A percentile compares a stretch with the other conserved stretches of the same genome.
These are phyloP conservation scores for Calonectria multiphialidica DNA, from an alignment of 2,329 filamentous ascomycete genomes.

Conservation along the genomic window DNA sequence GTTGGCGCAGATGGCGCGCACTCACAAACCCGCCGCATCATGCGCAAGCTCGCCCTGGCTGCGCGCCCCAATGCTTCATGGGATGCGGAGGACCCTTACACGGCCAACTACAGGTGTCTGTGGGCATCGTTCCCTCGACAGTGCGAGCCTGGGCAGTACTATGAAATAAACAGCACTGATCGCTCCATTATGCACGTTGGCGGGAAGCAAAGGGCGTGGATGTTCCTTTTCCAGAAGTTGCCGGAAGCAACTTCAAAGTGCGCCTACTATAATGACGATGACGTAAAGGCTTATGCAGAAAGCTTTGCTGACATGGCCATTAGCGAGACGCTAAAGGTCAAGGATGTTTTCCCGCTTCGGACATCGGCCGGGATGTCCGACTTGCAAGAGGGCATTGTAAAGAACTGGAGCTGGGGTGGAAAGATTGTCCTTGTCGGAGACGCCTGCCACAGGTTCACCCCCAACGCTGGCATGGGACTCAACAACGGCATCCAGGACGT, in stretches of 20 bases:
- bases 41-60: constrained; percentile 20
- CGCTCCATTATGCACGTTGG: constrained; percentile 45
- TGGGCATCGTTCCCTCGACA: constrained; percentile 45
- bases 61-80: neutral
- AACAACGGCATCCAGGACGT: constrained; percentile 36
- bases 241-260: neutral
- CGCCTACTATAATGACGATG: constrained; percentile 2
- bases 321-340: constrained; percentile 21
- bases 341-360: neutral
- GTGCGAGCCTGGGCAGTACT: constrained; percentile 33
- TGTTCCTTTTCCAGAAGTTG: constrained; percentile 50
- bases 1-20: constrained; percentile 38
- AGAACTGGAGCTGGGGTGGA: constrained; percentile 43
- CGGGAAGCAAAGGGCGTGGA: constrained; percentile 44
- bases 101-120: constrained; percentile 12
- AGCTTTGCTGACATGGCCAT: constrained; percentile 7
- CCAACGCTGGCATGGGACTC: constrained; percentile 47
- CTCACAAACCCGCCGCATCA: constrained; percentile 25
- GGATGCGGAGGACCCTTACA: constrained; percentile 11
- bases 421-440: constrained; percentile 49
- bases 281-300: constrained; percentile 2
- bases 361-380: constrained; percentile 38
- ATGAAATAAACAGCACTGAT: constrained; percentile 44
- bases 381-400: constrained; percentile 48
- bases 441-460: constrained; percentile 50